Evolutionary conservation across 2,329 filamentous ascomycete species (phyloP), one percentile per base, ranked within the genome.

Genomic region (Venturia carpophila): DNA sequence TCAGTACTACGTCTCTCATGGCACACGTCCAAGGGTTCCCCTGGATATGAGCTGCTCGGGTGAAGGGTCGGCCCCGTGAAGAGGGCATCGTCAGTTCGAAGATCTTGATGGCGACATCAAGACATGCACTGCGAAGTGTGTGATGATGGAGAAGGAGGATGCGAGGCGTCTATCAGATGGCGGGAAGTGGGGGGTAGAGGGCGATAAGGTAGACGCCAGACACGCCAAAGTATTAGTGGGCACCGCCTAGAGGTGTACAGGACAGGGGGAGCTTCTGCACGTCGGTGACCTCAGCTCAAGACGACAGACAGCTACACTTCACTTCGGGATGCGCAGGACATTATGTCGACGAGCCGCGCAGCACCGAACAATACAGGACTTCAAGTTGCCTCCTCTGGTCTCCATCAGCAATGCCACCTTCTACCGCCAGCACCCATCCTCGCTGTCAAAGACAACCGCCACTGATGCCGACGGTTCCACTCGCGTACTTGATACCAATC

Each of bases 321-420:
- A 21, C 17, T n/a, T 58, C 62, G 62, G 62, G 1, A 63, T 63
- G 62, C 62, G 47, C n/a, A 63, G 62, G 47, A 63, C 41, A 30
- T 27, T 63, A 27, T 47, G 42, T 39, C 62, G 42, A 17, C 42
- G 24, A n/a, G 62, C 47, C 30, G 62, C 62, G 19, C 45, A 19
- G 24, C 47, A 47, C 2, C 5, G 17, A 19, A 19, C 37, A 19
- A 49, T 15, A 47, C 17, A 27, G 24, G 49, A 41, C 47, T 27
- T n/a, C n/a, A n/a, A n/a, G n/a, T n/a, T 15, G 27, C 52, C 34
- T 17, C 67, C 68, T 30, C 43, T 75, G 43, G 83, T 96, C 68
- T 81, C 81, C 70, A 92, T 96, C 72, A 73, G 82, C 71, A 87
- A 92, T 78, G 92, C 84, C 75, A 93, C 90, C 0, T 95, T 96